Conservation (phyloP, 2,329 filamentous ascomycete species). For the Colletotrichum limetticola region DNA sequence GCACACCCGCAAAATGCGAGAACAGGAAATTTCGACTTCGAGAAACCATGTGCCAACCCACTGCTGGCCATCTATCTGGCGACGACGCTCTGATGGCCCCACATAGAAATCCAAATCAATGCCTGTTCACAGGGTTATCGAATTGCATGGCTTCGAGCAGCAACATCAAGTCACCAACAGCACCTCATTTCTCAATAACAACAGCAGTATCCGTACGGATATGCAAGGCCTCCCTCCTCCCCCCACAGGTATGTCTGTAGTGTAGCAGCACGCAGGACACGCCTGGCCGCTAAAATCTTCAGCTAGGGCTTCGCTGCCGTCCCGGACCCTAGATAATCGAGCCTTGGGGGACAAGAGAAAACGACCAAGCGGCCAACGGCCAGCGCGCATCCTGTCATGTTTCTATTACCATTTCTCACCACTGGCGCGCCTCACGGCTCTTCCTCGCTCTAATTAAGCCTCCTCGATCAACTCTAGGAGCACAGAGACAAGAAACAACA, state of each 20-base stretch:
- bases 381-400: not conserved
- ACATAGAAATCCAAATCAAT: constrained; percentile 34
- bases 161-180: constrained; percentile 3
- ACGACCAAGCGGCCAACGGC: constrained; percentile 4
- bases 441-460: constrained; percentile 45
- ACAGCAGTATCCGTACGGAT: not conserved
- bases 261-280: not conserved
- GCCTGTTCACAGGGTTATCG: constrained; percentile 27
- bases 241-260: not conserved
- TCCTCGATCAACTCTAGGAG: not conserved
- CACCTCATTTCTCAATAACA: not conserved
- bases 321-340: not conserved
- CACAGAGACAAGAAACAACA: constrained; percentile 15
- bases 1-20: constrained; percentile 23
- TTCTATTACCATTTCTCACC: not conserved
- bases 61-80: constrained; percentile 23
- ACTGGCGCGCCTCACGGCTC: constrained; percentile 42
- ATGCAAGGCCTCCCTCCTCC: constrained; percentile 3
- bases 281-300: constrained; percentile 23
- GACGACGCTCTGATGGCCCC: constrained; percentile 21
- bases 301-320: constrained; percentile 6
- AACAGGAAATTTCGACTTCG: constrained; percentile 10
- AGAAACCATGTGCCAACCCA: constrained; percentile 16
- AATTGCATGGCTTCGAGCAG: constrained; percentile 22
- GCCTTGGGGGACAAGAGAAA: not conserved